Percentiles rank a stretch among this genome's conserved stretches.
Evolutionary conservation across 805 yeast genomes (phyloP).

Genomic region (Ogataea henricii): DNA sequence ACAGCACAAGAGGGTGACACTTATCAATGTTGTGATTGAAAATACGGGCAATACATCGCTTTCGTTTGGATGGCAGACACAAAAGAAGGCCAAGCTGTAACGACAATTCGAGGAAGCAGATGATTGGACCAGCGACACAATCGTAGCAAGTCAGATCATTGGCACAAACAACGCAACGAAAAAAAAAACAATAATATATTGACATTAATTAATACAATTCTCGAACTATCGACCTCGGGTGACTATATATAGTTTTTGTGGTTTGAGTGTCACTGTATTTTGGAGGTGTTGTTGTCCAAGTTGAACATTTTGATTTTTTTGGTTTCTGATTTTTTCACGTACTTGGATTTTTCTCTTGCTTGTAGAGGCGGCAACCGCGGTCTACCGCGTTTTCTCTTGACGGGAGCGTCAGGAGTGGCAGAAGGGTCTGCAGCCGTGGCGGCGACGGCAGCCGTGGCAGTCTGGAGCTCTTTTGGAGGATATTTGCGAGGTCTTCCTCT

Average conservation of each 20-base stretch:
- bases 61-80: constrained; percentile 71
- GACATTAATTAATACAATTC: neutral
- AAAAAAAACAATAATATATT: neutral
- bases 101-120: no score
- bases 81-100: constrained; percentile 28
- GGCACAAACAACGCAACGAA: no score
- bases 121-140: no score
- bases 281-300: neutral
- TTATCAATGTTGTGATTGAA: constrained; percentile 61
- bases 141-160: no score
- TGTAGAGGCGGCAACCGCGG: constrained; percentile 33
- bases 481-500: constrained; percentile 31
- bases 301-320: constrained; percentile 7
- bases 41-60: constrained; percentile 55
- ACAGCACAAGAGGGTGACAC: constrained; percentile 38
- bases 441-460: neutral
- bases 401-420: neutral
- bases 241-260: neutral
- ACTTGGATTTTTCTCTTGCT: constrained; percentile 28
- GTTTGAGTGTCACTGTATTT: neutral
- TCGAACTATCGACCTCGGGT: neutral
- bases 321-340: constrained; percentile 23
- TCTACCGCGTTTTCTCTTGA: constrained; percentile 32
- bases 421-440: neutral
- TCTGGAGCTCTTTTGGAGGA: constrained; percentile 9